Conservation (phyloP, 2,329 filamentous ascomycete genomes). For the Talaromyces sp. region DNA sequence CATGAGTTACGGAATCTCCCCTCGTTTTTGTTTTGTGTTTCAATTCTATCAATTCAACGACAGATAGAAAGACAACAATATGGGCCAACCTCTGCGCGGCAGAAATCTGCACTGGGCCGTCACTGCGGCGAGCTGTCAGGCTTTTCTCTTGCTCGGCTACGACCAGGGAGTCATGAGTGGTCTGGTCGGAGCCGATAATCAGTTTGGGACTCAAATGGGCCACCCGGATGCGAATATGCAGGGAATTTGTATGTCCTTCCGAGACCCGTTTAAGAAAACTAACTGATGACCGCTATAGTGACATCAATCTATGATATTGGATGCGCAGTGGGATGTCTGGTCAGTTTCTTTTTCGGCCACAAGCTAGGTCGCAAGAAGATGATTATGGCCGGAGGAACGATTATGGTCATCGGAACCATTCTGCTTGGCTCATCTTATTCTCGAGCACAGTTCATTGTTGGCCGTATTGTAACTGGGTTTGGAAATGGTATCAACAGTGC, state of each 20-base stretch:
- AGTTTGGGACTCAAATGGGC: slow-evolving; percentile 35
- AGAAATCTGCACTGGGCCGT: slow-evolving; percentile 18
- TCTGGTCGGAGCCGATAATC: slow-evolving; percentile 41
- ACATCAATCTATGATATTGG: slow-evolving; percentile 21
- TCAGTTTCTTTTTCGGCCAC: slow-evolving; percentile 35
- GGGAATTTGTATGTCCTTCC: slow-evolving; percentile 24
- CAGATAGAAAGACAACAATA: neutral
- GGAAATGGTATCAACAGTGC: slow-evolving; percentile 19
- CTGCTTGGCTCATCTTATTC: slow-evolving; percentile 38
- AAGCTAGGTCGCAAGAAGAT: slow-evolving; percentile 38
- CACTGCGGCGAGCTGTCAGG: slow-evolving; percentile 37
- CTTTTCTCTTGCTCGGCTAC: slow-evolving; percentile 38
- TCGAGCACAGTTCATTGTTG: slow-evolving; percentile 41
- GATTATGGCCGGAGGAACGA: slow-evolving; percentile 36
- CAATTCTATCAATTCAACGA: too few relatives aligned
- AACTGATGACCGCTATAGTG: neutral
- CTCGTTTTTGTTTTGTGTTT: neutral
- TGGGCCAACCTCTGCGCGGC: slow-evolving; percentile 14
- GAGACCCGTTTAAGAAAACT: slow-evolving; percentile 7
- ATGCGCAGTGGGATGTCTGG: slow-evolving; percentile 26
- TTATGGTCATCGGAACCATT: slow-evolving; percentile 42
- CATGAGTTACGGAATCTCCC: neutral
- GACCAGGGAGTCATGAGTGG: slow-evolving; percentile 47
- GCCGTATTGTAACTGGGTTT: slow-evolving; percentile 43
- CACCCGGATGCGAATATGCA: slow-evolving; percentile 34